Base-by-base conservation (phyloP, 108 stramenopile genomes). In the Bacterosira constricta region DNA sequence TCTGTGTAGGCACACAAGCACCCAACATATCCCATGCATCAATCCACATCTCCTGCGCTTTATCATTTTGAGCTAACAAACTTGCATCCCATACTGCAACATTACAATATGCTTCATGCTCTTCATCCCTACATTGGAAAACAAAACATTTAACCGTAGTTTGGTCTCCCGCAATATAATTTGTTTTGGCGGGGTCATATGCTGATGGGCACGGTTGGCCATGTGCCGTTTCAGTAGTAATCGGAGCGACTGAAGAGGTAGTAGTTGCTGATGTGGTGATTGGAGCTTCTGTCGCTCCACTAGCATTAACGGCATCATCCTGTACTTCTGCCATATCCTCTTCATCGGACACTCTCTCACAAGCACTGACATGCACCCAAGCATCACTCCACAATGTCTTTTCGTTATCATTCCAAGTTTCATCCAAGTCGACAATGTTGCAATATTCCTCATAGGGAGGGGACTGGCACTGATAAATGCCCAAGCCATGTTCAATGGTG, bases 121-220 rank as follows among this genome's bases (percentile, higher is more conserved):
- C 47, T 49, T 49, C 47, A 49, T 49, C 47, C 23, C 26, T 49
- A 49, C 47, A 49, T 49, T 25, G 47, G 11, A 49, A 49, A 25
- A 25, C 26, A 8, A 25, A 25, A 25, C 47, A 49, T 49, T 49
- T 49, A 25, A 49, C 47, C 7, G 47, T 49, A 25, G 26, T 25
- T 49, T 49, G 21, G 9, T 49, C 47, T 49, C 47, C 47, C 23
- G 47, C 47, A 25, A 49, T 11, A 25, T 49, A 49, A 25, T 49
- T 49, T 23, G 47, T 25, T 49, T 49, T 49, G 8, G 3, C 1
- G 8, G 47, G 47, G 18, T 49, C 18, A 25, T 49, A 49, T 25
- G 23, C 47, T 25, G 47, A 23, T 26, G 47, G 47, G 26, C 47
- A 49, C 47, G 26, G 23, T 0, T 21, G 47, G 26, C 23, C 25